Evolutionary conservation across 495 filamentous ascomycete species (phyloP), one percentile per base, ranked within the genome.

Genomic region (Trypethelium eluteriae): DNA sequence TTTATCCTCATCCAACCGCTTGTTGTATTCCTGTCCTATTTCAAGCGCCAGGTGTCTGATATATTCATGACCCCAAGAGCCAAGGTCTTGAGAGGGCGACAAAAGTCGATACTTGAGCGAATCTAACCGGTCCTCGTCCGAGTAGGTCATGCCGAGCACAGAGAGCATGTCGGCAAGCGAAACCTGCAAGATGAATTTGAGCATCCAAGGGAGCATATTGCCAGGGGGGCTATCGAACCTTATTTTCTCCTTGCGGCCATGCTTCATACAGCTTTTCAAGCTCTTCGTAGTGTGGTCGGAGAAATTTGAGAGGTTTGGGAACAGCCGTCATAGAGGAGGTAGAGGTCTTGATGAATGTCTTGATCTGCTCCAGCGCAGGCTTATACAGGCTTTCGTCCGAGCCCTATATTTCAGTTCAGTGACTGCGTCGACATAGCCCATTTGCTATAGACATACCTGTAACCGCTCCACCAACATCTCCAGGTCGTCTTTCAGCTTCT

Each of bases 301-400:
- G 85, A 77, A 99, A 98, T 77, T 99, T 99, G 65, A 99, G 85
- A 47, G 94, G 94, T 79, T 98, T 98, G 1, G 94, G 94, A 65
- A 99, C 93, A 49, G 94, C 94, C 25, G 94, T 99, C 94, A 99
- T 98, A 11, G 94, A 99, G 47, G 91, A 96, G 50, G 94, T 99
- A 49, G 94, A 96, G 49, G 95, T 99, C 80, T 96, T 97, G 80
- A 99, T 99, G 73, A 89, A 94, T 72, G 85, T 89, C 81, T 96
- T 96, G 84, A 99, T 97, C 64, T 91, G 87, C 74, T 97, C 92
- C 69, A 99, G 81, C 50, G 94, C 88, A 64, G 93, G 87, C 73
- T 89, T 91, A 79, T 99, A 97, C 69, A 98, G 90, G 66, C 84
- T 84, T 44, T 85, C 84, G 76, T 99, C 90, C 59, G n/a, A 3